A percentile compares a stretch with the other conserved stretches of the same genome.
Evolutionary conservation across 2,329 filamentous ascomycete species (phyloP).

Genomic region (Beauveria scarabaeidicola): DNA sequence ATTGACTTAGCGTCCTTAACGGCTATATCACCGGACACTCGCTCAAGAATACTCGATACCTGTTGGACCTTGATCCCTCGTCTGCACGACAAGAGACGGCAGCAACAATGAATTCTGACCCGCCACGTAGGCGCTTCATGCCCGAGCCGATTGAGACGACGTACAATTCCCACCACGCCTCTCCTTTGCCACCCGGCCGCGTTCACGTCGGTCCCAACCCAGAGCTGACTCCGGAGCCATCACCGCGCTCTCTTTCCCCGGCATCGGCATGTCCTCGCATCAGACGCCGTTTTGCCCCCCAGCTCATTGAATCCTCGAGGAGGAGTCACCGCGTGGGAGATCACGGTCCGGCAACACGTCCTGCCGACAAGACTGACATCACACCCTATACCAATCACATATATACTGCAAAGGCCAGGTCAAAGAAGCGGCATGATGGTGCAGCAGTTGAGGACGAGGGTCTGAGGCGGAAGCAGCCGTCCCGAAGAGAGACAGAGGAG

Average conservation of each 20-base stretch:
- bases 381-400: conserved; percentile 55
- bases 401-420: conserved; percentile 37
- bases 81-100: neutral
- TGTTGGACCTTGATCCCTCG: neutral
- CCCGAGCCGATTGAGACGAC: conserved; percentile 67
- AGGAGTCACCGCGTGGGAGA: conserved; percentile 62
- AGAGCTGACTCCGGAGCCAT: conserved; percentile 47
- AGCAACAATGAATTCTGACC: conserved; percentile 20
- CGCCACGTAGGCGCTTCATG: conserved; percentile 50
- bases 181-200: conserved; percentile 10
- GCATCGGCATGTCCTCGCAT: neutral
- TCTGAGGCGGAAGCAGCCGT: conserved; percentile 27
- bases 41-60: neutral
- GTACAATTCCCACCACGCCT: conserved; percentile 45
- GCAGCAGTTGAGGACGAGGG: conserved; percentile 17
- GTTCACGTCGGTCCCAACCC: conserved; percentile 40
- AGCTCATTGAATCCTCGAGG: conserved; percentile 72
- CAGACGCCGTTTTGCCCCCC: conserved; percentile 57
- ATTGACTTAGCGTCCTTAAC: neutral
- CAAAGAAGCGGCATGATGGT: conserved; percentile 29
- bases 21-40: neutral
- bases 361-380: conserved; percentile 64
- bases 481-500: conserved; percentile 62
- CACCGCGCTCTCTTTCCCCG: conserved; percentile 39
- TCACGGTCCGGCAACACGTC: conserved; percentile 50